Evolutionary conservation across 1,284 basidiomycete species (phyloP).

Genomic region (Mycosarcoma mackinlayi): DNA sequence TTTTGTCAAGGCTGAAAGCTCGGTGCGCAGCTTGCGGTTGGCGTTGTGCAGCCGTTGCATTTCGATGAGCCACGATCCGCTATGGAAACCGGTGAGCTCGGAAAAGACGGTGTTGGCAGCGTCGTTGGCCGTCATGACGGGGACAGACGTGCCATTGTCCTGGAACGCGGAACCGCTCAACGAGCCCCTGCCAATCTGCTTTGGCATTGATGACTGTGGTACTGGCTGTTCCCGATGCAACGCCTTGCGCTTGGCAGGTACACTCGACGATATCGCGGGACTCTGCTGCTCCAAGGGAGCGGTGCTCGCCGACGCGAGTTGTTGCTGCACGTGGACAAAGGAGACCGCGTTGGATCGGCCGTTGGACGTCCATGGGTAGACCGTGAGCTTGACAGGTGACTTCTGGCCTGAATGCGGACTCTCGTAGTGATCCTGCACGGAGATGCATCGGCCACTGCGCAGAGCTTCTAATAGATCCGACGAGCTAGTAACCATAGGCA

Average conservation of each 20-base stretch:
- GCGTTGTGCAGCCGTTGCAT: slow-evolving; percentile 50
- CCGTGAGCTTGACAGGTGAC: slow-evolving; percentile 42
- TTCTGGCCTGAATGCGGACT: slow-evolving; percentile 7
- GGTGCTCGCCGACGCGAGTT: background rate
- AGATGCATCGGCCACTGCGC: slow-evolving; percentile 37
- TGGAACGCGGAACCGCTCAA: slow-evolving; percentile 15
- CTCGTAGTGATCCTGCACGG: slow-evolving; percentile 47
- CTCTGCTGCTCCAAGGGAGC: background rate
- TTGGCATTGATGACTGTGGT: background rate
- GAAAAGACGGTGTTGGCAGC: slow-evolving; percentile 40
- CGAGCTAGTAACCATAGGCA: slow-evolving; percentile 51
- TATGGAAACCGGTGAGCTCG: slow-evolving; percentile 44
- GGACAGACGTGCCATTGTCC: slow-evolving; percentile 16
- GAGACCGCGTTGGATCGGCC: slow-evolving; percentile 38
- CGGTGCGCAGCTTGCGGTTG: slow-evolving; percentile 31
- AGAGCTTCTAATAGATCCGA: slow-evolving; percentile 44
- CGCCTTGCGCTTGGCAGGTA: slow-evolving; percentile 29
- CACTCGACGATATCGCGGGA: slow-evolving; percentile 2
- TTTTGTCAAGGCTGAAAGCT: slow-evolving; percentile 24
- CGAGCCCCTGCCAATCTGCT: slow-evolving; percentile 23
- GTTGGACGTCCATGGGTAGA: slow-evolving; percentile 50
- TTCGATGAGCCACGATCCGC: slow-evolving; percentile 45
- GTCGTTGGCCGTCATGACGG: slow-evolving; percentile 39
- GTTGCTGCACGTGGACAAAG: slow-evolving; percentile 48
- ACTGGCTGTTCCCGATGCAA: slow-evolving; percentile 11